These are phyloP conservation scores for Emiliania huxleyi DNA, from an alignment of 78 protist genomes.

Conservation along the genomic window DNA sequence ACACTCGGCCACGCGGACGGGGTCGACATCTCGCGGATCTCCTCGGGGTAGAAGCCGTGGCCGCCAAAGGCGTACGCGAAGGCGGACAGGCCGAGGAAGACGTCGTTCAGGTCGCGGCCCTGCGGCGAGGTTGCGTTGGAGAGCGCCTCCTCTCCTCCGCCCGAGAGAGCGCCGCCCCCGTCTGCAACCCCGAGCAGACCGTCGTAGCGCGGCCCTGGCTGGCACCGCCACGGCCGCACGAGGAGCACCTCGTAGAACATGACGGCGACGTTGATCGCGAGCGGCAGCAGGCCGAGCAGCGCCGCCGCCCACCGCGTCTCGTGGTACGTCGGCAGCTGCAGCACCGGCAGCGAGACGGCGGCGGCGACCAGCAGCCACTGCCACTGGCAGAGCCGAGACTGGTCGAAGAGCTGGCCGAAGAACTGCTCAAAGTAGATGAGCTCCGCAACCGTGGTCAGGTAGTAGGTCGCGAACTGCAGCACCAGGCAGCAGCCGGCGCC, in stretches of 20 bases:
- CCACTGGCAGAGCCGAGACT: not conserved
- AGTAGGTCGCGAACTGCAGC: not conserved
- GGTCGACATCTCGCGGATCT: not conserved
- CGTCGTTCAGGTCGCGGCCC: not conserved
- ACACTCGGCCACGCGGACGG: not conserved
- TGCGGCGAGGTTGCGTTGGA: not conserved
- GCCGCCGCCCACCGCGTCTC: not conserved
- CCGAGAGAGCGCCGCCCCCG: too few relatives aligned
- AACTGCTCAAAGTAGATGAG: not conserved
- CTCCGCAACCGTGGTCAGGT: not conserved
- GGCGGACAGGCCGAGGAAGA: not conserved
- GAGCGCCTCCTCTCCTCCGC: not conserved
- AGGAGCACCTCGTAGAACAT: not conserved
- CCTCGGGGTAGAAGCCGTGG: slow-evolving; percentile 22
- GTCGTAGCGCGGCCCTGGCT: not conserved
- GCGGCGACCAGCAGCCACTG: not conserved
- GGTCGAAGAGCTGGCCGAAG: not conserved
- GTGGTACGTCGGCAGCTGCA: not conserved
- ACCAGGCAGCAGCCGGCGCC: not conserved
- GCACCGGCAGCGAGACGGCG: not conserved
- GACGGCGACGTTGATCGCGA: not conserved
- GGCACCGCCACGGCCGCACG: not conserved
- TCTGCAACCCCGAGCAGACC: too few relatives aligned
- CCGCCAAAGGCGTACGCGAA: slow-evolving; percentile 29
- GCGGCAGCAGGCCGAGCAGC: not conserved